Evolutionary conservation across 2,329 filamentous ascomycete species (phyloP).

Genomic region (Rutstroemia sp.): DNA sequence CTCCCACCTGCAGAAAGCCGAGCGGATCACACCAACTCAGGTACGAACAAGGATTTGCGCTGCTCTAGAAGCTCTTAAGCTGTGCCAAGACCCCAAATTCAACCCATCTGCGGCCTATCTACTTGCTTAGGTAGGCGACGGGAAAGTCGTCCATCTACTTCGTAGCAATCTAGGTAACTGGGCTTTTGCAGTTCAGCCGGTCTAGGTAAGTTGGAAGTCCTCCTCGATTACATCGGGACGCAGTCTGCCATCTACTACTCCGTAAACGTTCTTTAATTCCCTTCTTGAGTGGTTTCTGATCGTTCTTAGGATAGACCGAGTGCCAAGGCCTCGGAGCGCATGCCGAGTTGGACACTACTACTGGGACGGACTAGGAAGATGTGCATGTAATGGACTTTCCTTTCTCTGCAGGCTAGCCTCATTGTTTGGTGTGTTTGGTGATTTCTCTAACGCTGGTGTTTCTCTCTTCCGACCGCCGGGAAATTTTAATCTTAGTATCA

Average conservation of each 20-base stretch:
- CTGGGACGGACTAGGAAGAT: background rate
- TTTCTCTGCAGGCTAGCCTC: too few relatives aligned
- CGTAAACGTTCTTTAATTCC: conserved; percentile 3
- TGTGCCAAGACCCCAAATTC: background rate
- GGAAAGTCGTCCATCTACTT: too few relatives aligned
- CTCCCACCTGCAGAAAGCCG: conserved; percentile 13
- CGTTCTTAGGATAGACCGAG: background rate
- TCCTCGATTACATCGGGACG: background rate
- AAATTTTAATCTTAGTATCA: too few relatives aligned
- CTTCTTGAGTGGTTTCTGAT: background rate
- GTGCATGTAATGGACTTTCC: too few relatives aligned
- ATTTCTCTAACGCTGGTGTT: too few relatives aligned
- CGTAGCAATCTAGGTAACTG: too few relatives aligned
- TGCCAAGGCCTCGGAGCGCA: background rate
- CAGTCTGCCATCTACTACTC: background rate
- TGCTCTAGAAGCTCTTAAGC: background rate
- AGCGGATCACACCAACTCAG: conserved; percentile 16
- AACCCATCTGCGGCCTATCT: too few relatives aligned
- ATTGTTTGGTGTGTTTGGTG: too few relatives aligned
- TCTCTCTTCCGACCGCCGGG: too few relatives aligned
- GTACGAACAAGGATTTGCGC: conserved; percentile 18
- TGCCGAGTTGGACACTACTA: background rate
- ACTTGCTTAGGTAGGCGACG: too few relatives aligned
- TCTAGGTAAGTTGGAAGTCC: background rate
- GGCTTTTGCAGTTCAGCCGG: background rate